A percentile compares a stretch with the other conserved stretches of the same genome.
phyloP scores from a whole-genome alignment of 768 basidiomycete genomes.

The Calocybe cyanea region DNA sequence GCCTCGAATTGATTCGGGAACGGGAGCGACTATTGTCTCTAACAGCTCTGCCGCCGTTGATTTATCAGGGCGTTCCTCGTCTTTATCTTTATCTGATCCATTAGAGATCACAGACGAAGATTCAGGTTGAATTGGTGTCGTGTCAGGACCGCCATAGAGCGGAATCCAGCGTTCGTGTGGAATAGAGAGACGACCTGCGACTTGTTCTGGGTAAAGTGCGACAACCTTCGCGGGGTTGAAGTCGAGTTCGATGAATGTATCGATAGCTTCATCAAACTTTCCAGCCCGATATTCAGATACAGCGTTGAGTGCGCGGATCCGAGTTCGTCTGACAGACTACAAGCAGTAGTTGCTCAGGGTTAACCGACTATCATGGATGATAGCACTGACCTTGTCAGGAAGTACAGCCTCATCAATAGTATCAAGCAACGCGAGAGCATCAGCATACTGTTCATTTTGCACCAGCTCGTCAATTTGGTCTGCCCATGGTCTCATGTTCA shows the following conservation, averaged over 20 bases:
- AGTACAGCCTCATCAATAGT: constrained; percentile 56
- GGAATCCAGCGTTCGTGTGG: constrained; percentile 72
- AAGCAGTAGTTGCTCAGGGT: constrained; percentile 8
- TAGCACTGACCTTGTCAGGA: constrained; percentile 54
- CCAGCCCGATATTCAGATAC: constrained; percentile 69
- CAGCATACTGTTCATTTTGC: constrained; percentile 57
- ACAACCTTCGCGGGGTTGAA: constrained; percentile 93
- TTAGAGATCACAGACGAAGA: constrained; percentile 20
- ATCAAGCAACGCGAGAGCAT: constrained; percentile 79
- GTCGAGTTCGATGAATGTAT: constrained; percentile 84
- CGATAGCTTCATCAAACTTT: constrained; percentile 75
- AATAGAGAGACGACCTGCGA: constrained; percentile 75
- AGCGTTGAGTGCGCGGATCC: constrained; percentile 71
- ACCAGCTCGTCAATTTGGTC: constrained; percentile 86
- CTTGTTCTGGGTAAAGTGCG: constrained; percentile 77
- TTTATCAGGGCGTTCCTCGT: constrained; percentile 19
- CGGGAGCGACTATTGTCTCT: constrained; percentile 29
- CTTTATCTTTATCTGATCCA: constrained; percentile 20
- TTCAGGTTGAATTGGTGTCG: constrained; percentile 23
- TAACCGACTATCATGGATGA: neutral
- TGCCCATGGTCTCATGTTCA: constrained; percentile 69
- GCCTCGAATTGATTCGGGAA: constrained; percentile 41
- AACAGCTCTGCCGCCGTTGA: constrained; percentile 26
- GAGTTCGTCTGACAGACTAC: constrained; percentile 52
- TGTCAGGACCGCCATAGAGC: constrained; percentile 74